Conservation (phyloP, 345 rosid species). For the Pistacia atlantica region DNA sequence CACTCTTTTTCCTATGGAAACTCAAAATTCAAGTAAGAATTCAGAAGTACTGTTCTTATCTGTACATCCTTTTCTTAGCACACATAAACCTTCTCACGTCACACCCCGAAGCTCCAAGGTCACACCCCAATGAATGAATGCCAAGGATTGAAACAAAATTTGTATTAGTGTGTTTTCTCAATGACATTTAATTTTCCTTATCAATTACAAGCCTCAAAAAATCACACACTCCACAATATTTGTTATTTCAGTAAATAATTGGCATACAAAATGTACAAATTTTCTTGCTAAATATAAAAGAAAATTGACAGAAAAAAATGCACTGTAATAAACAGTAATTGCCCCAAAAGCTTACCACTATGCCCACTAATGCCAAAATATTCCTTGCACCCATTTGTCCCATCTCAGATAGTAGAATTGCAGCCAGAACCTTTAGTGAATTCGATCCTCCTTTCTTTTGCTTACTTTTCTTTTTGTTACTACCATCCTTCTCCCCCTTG, state of each 20-base stretch:
- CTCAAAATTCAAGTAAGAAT: neutral
- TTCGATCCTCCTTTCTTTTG: conserved; percentile 70
- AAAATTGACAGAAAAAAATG: neutral
- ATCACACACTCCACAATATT: neutral
- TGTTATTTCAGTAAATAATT: neutral
- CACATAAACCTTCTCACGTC: no score
- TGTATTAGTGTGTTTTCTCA: neutral
- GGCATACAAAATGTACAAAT: neutral
- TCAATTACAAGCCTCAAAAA: neutral
- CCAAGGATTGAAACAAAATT: no score
- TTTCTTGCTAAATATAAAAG: neutral
- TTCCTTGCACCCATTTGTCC: conserved; percentile 87
- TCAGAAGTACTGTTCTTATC: neutral
- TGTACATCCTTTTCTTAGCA: no score
- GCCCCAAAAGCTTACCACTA: conserved; percentile 59
- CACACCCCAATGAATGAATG: no score
- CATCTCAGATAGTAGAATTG: conserved; percentile 79
- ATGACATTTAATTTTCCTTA: neutral
- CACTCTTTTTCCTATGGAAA: neutral
- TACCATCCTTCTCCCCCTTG: conserved; percentile 31
- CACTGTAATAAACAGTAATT: neutral
- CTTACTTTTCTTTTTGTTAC: conserved; percentile 37
- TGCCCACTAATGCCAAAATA: conserved; percentile 71
- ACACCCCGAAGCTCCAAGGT: no score
- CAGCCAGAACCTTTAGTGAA: conserved; percentile 76